Percentiles rank a stretch among this genome's conserved stretches.
phyloP scores from a whole-genome alignment of 352 stramenopile species.

The Phytopythium chamaehyphon region DNA sequence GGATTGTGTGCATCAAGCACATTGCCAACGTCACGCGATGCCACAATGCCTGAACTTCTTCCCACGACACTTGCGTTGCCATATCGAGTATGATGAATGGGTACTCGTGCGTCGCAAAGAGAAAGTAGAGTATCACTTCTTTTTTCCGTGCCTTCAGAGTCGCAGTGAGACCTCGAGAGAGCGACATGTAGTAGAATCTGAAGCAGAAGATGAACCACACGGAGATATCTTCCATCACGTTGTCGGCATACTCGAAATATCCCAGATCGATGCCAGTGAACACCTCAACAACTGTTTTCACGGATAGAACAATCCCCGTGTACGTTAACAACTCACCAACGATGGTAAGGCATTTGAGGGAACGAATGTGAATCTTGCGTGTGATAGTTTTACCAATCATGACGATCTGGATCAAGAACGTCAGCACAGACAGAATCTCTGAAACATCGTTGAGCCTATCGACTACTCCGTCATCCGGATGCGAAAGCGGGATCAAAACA shows the following conservation, averaged over 20 bases:
- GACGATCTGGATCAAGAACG: slow-evolving; percentile 22
- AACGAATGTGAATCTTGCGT: slow-evolving; percentile 16
- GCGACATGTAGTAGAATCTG: slow-evolving; percentile 12
- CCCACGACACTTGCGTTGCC: slow-evolving; percentile 17
- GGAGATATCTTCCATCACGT: slow-evolving; percentile 16
- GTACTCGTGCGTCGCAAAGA: slow-evolving; percentile 33
- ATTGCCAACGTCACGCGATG: slow-evolving; percentile 18
- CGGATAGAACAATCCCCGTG: background rate
- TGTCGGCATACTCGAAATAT: slow-evolving; percentile 5
- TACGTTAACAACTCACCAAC: slow-evolving; percentile 14
- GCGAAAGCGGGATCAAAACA: slow-evolving; percentile 3
- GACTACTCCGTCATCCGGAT: slow-evolving; percentile 4
- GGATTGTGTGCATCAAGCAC: slow-evolving; percentile 23
- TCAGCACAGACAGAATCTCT: slow-evolving; percentile 9
- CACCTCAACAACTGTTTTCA: slow-evolving; percentile 3
- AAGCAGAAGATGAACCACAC: slow-evolving; percentile 28
- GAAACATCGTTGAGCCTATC: slow-evolving; percentile 19
- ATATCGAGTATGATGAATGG: slow-evolving; percentile 22
- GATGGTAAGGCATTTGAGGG: slow-evolving; percentile 17
- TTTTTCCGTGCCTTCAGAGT: slow-evolving; percentile 11
- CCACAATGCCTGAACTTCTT: slow-evolving; percentile 28
- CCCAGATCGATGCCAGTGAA: slow-evolving; percentile 6
- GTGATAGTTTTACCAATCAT: slow-evolving; percentile 23
- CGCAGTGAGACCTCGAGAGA: slow-evolving; percentile 10
- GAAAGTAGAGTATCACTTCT: slow-evolving; percentile 23